Percentiles rank a stretch among this genome's conserved stretches.
phyloP scores from a whole-genome alignment of 257 asterid genomes.

The Petunia axillaris region DNA sequence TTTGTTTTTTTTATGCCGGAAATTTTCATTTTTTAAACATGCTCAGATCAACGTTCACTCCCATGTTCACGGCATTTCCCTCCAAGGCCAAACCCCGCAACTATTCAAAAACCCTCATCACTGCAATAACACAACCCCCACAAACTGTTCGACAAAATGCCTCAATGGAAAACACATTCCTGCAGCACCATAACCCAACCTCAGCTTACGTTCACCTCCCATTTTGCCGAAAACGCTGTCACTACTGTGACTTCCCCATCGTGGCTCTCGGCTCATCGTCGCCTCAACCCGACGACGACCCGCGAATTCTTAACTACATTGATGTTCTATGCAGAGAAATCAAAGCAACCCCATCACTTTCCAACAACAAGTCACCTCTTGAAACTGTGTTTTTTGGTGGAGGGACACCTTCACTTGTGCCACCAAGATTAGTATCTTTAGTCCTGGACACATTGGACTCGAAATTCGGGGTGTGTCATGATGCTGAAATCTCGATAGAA shows the following conservation, averaged over 20 bases:
- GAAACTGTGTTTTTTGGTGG: constrained; percentile 91
- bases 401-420: constrained; percentile 95
- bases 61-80: constrained; percentile 45
- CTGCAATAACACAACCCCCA: constrained; percentile 33
- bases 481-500: constrained; percentile 96
- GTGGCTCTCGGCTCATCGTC: constrained; percentile 78
- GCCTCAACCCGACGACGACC: constrained; percentile 48
- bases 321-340: constrained; percentile 73
- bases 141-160: constrained; percentile 83
- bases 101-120: not conserved
- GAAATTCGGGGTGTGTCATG: constrained; percentile 56
- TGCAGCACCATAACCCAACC: constrained; percentile 63
- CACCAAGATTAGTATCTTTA: constrained; percentile 62
- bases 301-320: constrained; percentile 68
- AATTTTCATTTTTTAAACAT: constrained; percentile 24
- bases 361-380: constrained; percentile 61
- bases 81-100: constrained; percentile 30
- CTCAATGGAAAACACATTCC: constrained; percentile 36
- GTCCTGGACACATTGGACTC: constrained; percentile 62
- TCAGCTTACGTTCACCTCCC: constrained; percentile 97
- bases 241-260: constrained; percentile 94
- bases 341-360: constrained; percentile 49
- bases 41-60: constrained; percentile 54
- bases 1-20: not conserved
- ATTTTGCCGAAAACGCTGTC: constrained; percentile 95